A percentile compares a stretch with the other conserved stretches of the same genome.
Evolutionary conservation across 441 rosid genomes (phyloP).

Genomic region (Viola pubescens): DNA sequence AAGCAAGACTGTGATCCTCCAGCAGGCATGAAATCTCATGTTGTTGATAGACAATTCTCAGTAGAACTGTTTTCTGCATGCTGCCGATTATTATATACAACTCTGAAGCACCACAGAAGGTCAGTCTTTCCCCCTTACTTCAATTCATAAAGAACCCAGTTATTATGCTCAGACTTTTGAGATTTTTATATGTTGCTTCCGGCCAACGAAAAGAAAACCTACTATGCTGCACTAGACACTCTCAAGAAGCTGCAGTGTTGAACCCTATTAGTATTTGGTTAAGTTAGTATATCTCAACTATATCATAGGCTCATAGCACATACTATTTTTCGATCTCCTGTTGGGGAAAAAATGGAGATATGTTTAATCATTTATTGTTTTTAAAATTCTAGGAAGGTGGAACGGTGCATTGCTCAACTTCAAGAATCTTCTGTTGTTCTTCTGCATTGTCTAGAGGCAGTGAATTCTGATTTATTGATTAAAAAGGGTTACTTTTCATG

Average conservation of each 20-base stretch:
- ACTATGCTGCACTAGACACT: no score
- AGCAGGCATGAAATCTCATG: constrained; percentile 19
- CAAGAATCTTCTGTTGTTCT: constrained; percentile 65
- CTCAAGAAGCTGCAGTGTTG: no score
- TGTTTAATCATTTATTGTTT: constrained; percentile 10
- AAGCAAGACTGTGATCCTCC: constrained; percentile 21
- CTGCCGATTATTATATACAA: constrained; percentile 63
- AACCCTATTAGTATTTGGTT: no score
- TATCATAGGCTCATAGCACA: no score
- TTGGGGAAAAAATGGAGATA: neutral
- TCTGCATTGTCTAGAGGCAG: constrained; percentile 67
- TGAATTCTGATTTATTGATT: constrained; percentile 25
- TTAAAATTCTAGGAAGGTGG: constrained; percentile 49
- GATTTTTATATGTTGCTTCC: no score
- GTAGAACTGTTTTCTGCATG: constrained; percentile 51
- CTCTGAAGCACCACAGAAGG: constrained; percentile 81
- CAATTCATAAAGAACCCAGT: neutral
- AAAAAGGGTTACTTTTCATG: constrained; percentile 37
- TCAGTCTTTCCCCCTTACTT: constrained; percentile 18
- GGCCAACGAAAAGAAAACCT: no score
- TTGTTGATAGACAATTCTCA: constrained; percentile 49
- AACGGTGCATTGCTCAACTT: constrained; percentile 58
- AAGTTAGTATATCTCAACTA: no score
- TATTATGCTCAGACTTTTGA: neutral
- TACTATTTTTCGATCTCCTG: no score